Percentiles rank a stretch among this genome's conserved stretches.
phyloP scores from a whole-genome alignment of 306 rosid genomes.

The Cyamopsis tetragonoloba region DNA sequence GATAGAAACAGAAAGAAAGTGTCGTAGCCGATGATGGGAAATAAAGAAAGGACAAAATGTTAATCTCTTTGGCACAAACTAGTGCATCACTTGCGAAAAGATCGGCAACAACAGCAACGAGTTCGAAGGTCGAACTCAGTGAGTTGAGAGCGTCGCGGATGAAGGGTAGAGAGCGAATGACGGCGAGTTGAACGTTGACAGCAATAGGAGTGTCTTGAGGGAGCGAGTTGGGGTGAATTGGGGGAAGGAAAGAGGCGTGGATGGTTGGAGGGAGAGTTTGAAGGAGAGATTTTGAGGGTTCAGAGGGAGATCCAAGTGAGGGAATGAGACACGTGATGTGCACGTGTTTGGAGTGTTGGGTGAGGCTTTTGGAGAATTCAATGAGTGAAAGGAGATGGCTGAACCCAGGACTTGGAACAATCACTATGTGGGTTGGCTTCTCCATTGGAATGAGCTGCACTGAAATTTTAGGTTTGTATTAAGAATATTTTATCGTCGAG shows the following conservation, averaged over 20 bases:
- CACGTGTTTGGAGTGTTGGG: not conserved
- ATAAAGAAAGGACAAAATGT: slow-evolving; percentile 12
- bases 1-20: not conserved
- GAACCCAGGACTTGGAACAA: not conserved
- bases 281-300: not conserved
- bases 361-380: not conserved
- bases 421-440: not conserved
- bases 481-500: too few relatives aligned
- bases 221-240: not conserved
- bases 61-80: slow-evolving; percentile 5
- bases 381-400: not conserved
- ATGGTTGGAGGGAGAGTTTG: slow-evolving; percentile 16
- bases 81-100: slow-evolving; percentile 9
- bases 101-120: not conserved
- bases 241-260: slow-evolving; percentile 3
- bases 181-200: not conserved
- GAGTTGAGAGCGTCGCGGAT: not conserved
- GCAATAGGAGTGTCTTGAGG: not conserved
- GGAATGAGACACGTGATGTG: slow-evolving; percentile 19
- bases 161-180: not conserved
- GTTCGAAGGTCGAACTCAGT: not conserved
- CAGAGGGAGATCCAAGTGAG: not conserved
- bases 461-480: too few relatives aligned
- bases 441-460: not conserved
- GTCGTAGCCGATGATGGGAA: slow-evolving; percentile 9